A percentile compares a stretch with the other conserved stretches of the same genome.
Conservation (phyloP, 352 stramenopile species). For the Pythium volutum region DNA sequence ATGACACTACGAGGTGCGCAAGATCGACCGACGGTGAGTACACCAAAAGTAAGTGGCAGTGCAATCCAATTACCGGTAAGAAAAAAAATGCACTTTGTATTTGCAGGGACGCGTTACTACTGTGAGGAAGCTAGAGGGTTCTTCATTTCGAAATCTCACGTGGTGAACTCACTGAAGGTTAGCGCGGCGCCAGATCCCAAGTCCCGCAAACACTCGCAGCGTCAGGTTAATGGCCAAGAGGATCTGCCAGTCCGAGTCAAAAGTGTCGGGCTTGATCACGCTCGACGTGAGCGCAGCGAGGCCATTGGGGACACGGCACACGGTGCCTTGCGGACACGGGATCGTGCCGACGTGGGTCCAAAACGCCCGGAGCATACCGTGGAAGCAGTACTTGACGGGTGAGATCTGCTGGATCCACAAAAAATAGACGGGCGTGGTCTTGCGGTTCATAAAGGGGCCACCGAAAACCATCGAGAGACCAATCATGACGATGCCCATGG, state of each 20-base stretch:
- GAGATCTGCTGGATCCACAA: constrained; percentile 32
- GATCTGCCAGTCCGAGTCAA: constrained; percentile 11
- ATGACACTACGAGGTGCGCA: too few species aligned
- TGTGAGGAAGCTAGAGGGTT: too few species aligned
- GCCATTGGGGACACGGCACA: constrained; percentile 1
- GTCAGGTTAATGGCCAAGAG: constrained; percentile 2
- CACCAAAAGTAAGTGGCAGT: too few species aligned
- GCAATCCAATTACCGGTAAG: too few species aligned
- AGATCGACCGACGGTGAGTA: too few species aligned
- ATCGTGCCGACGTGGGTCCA: constrained; percentile 11
- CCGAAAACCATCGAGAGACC: constrained; percentile 29
- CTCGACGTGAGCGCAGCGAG: neutral
- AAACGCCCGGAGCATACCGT: constrained; percentile 22
- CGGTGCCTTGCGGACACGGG: neutral
- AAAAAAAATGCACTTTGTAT: too few species aligned
- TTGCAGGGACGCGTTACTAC: too few species aligned
- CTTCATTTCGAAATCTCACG: too few species aligned
- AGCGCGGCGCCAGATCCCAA: constrained; percentile 1
- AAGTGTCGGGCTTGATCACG: neutral
- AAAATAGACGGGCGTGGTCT: constrained; percentile 29
- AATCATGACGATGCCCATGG: constrained; percentile 15
- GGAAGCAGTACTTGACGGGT: constrained; percentile 31
- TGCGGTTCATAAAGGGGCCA: constrained; percentile 27
- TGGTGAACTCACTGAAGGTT: neutral
- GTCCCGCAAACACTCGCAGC: neutral